Evolutionary conservation across 2,329 filamentous ascomycete genomes (phyloP).

Genomic region (Malbranchea cinnamomea): DNA sequence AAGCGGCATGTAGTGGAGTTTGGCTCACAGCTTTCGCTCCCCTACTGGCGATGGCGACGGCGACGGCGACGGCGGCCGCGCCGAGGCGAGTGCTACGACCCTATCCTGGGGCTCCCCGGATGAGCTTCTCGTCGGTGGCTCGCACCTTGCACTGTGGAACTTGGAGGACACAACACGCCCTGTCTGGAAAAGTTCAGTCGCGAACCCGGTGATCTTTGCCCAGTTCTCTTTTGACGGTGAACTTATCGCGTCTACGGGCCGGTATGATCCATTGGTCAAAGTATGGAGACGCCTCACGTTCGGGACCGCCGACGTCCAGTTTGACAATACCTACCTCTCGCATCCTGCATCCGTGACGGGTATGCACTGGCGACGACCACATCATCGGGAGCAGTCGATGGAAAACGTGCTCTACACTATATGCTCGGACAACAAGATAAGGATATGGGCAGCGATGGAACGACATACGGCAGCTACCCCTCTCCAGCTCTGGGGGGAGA

Average conservation of each 20-base stretch:
- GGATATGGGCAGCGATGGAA: slow-evolving; percentile 72
- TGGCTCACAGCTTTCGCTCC: slow-evolving; percentile 37
- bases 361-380: slow-evolving; percentile 71
- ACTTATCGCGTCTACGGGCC: slow-evolving; percentile 67
- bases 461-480: slow-evolving; percentile 50
- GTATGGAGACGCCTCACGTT: slow-evolving; percentile 83
- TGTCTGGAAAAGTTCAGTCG: slow-evolving; percentile 61
- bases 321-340: slow-evolving; percentile 81
- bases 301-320: slow-evolving; percentile 65
- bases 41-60: no score
- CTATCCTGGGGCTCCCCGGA: slow-evolving; percentile 80
- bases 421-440: slow-evolving; percentile 63
- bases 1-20: slow-evolving; percentile 44
- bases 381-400: slow-evolving; percentile 59
- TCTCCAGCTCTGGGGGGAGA: slow-evolving; percentile 63
- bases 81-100: no score
- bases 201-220: slow-evolving; percentile 59
- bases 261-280: slow-evolving; percentile 72
- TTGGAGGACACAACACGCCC: slow-evolving; percentile 29
- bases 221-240: slow-evolving; percentile 74
- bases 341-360: slow-evolving; percentile 70
- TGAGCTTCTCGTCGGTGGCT: slow-evolving; percentile 68
- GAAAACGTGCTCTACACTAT: slow-evolving; percentile 86
- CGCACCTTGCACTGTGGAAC: slow-evolving; percentile 55
- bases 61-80: slow-evolving; percentile 27